A percentile compares a stretch with the other conserved stretches of the same genome.
phyloP scores from a whole-genome alignment of 305 asterid genomes.

The Coffea humblotiana region DNA sequence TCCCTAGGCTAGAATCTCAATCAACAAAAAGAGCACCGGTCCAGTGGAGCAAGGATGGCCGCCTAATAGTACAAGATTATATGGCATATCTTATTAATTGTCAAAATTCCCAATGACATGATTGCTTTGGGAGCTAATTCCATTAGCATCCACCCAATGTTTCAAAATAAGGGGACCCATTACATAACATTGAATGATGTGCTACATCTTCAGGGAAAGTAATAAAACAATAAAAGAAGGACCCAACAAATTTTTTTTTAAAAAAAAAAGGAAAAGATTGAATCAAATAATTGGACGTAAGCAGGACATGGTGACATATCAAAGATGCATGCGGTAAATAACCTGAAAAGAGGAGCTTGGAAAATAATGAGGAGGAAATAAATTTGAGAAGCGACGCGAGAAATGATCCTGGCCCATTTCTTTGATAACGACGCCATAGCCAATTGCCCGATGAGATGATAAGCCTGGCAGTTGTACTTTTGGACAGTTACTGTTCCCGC shows the following conservation, averaged over 20 bases:
- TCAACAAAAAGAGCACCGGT: background rate
- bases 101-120: background rate
- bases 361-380: constrained; percentile 54
- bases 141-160: background rate
- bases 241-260: too few species aligned
- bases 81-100: background rate
- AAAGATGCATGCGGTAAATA: constrained; percentile 2
- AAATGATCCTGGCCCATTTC: constrained; percentile 49
- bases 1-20: background rate
- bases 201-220: background rate
- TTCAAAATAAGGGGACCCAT: background rate
- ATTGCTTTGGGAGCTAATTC: background rate
- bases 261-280: background rate
- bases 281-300: background rate
- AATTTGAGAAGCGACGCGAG: constrained; percentile 40
- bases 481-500: too few species aligned
- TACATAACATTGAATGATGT: background rate
- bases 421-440: constrained; percentile 54
- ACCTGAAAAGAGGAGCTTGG: constrained; percentile 80
- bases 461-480: too few species aligned
- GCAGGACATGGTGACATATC: background rate
- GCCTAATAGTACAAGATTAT: constrained; percentile 3
- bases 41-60: background rate
- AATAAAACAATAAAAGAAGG: too few species aligned
- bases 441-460: background rate